Percentiles rank a stretch among this genome's conserved stretches.
Conservation (phyloP, 75 land plant genomes). For the Larix kaempferi region DNA sequence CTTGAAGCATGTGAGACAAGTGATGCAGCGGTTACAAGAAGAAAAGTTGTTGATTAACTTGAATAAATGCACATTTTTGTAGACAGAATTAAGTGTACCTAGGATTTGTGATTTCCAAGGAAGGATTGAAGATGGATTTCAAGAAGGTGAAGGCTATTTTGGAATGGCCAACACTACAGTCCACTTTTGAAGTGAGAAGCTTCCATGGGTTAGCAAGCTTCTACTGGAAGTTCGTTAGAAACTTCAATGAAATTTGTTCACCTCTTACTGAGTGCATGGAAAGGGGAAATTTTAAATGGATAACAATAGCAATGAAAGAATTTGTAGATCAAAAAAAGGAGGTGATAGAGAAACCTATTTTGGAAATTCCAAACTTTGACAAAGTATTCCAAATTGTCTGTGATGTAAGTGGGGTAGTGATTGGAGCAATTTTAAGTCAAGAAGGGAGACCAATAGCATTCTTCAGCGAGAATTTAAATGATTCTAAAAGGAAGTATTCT, state of each 20-base stretch:
- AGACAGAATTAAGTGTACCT: neutral
- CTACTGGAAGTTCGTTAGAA: slow-evolving; percentile 8
- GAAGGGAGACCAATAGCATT: no score
- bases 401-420: no score
- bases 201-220: slow-evolving; percentile 23
- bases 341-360: no score
- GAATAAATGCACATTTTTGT: neutral
- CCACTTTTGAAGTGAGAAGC: slow-evolving; percentile 6
- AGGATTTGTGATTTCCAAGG: slow-evolving; percentile 6
- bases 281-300: neutral
- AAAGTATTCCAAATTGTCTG: no score
- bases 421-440: no score
- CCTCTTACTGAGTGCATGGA: slow-evolving; percentile 8
- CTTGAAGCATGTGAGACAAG: no score
- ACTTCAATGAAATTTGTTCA: slow-evolving; percentile 4
- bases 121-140: slow-evolving; percentile 2
- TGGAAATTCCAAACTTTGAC: no score
- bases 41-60: neutral
- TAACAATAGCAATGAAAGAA: no score
- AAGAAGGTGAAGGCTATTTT: slow-evolving; percentile 10
- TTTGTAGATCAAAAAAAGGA: no score
- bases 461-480: no score
- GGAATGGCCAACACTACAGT: slow-evolving; percentile 6
- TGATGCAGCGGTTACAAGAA: neutral
- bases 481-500: no score